These are phyloP conservation scores for Malassezia furfur DNA, from an alignment of 1,284 basidiomycete species.

Conservation along the genomic window DNA sequence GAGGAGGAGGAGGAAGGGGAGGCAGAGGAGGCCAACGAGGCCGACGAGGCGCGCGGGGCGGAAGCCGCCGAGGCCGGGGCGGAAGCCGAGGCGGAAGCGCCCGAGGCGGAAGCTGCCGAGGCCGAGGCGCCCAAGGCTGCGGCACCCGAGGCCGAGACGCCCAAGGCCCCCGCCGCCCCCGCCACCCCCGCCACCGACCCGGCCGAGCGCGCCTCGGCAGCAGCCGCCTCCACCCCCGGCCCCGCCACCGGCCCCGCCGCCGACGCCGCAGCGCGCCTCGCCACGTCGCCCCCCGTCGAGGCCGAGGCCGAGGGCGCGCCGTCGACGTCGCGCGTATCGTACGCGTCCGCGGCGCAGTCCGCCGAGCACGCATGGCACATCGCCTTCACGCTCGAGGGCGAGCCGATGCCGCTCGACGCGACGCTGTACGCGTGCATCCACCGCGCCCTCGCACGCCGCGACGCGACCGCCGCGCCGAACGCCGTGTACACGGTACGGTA, in stretches of 20 bases:
- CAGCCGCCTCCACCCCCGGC: too few relatives aligned
- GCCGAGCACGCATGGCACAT: conserved; percentile 92
- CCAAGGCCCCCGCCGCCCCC: too few relatives aligned
- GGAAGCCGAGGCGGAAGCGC: neutral
- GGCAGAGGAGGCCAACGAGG: neutral
- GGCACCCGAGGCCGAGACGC: too few relatives aligned
- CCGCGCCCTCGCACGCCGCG: conserved; percentile 54
- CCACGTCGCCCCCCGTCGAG: too few relatives aligned
- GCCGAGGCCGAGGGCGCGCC: too few relatives aligned
- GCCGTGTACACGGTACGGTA: conserved; percentile 76
- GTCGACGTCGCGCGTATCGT: conserved; percentile 56
- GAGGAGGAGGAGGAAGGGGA: conserved; percentile 15
- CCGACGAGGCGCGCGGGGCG: neutral
- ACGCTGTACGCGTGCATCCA: conserved; percentile 95
- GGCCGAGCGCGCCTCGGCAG: too few relatives aligned
- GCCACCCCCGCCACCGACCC: too few relatives aligned
- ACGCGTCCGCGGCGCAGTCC: conserved; percentile 83
- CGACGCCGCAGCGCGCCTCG: too few relatives aligned
- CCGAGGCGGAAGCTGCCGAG: too few relatives aligned
- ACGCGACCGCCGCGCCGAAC: too few relatives aligned
- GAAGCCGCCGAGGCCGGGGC: conserved; percentile 21
- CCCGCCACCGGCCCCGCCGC: too few relatives aligned
- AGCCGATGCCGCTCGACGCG: conserved; percentile 68
- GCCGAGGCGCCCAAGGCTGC: neutral
- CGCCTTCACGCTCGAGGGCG: conserved; percentile 83